Conservation (phyloP, 2,329 filamentous ascomycete species). For the Fusarium sulawesiense region DNA sequence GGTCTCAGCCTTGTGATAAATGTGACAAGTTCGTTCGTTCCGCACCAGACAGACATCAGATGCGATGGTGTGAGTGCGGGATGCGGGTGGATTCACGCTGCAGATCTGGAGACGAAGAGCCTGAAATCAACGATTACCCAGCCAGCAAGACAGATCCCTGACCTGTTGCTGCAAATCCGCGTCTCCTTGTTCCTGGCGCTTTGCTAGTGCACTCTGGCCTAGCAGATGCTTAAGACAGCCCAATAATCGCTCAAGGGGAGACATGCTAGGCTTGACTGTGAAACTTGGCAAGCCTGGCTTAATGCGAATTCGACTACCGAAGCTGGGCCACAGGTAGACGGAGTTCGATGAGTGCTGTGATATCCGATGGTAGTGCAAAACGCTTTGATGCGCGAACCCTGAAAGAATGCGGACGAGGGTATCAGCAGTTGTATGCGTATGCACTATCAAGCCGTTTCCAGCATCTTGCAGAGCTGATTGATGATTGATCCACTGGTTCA, state of each 20-base stretch:
- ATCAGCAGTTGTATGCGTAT: conserved; percentile 24
- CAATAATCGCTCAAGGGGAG: conserved; percentile 7
- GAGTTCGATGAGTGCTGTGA: conserved; percentile 7
- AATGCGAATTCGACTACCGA: conserved; percentile 13
- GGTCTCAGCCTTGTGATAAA: conserved; percentile 7
- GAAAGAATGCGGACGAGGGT: conserved; percentile 40
- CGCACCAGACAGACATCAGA: neutral
- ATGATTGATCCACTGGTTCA: conserved; percentile 29
- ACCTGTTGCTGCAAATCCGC: conserved; percentile 5
- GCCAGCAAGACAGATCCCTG: conserved; percentile 9
- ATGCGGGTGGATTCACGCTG: conserved; percentile 38
- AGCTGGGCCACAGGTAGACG: conserved; percentile 12
- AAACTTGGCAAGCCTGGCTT: conserved; percentile 34
- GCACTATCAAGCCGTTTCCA: conserved; percentile 38
- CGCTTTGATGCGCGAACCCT: conserved; percentile 40
- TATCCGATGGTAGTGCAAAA: neutral
- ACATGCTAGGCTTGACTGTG: conserved; percentile 6
- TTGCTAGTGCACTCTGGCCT: conserved; percentile 3
- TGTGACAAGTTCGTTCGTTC: conserved; percentile 1
- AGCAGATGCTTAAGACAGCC: conserved; percentile 4
- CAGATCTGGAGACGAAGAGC: conserved; percentile 30
- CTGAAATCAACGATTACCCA: conserved; percentile 18
- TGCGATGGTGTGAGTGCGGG: conserved; percentile 20
- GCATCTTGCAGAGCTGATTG: conserved; percentile 41
- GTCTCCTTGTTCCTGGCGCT: conserved; percentile 27